Conservation (phyloP, 352 stramenopile genomes). For the Phytophthora foliorum region DNA sequence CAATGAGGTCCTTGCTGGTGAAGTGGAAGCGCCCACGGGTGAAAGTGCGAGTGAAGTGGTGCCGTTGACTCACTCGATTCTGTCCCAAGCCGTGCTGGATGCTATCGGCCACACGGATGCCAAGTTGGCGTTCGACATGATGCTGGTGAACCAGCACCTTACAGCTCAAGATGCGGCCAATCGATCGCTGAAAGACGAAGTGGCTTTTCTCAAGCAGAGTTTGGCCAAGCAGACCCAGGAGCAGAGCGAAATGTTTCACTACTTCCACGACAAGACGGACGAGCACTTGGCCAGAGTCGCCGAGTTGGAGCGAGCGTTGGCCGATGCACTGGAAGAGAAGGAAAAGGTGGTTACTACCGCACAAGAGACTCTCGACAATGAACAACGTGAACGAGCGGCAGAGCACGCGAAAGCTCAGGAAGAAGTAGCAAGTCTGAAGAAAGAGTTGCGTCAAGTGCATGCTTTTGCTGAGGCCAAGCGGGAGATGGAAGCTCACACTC, state of each 20-base stretch:
- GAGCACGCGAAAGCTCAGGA: slow-evolving; percentile 23
- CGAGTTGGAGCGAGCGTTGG: slow-evolving; percentile 53
- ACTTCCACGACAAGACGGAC: slow-evolving; percentile 89
- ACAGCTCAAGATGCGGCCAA: slow-evolving; percentile 42
- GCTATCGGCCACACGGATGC: slow-evolving; percentile 61
- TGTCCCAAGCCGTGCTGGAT: slow-evolving; percentile 53
- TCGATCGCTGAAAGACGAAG: slow-evolving; percentile 53
- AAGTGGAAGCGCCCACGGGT: not conserved
- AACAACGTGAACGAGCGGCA: slow-evolving; percentile 23
- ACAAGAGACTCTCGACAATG: slow-evolving; percentile 24
- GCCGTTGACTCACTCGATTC: slow-evolving; percentile 42
- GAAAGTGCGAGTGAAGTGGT: slow-evolving; percentile 6
- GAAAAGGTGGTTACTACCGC: slow-evolving; percentile 5
- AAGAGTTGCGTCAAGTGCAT: slow-evolving; percentile 60
- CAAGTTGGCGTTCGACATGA: slow-evolving; percentile 73
- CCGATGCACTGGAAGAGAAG: slow-evolving; percentile 23
- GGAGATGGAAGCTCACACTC: slow-evolving; percentile 51
- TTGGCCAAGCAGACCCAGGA: slow-evolving; percentile 58
- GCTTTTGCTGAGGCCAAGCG: slow-evolving; percentile 67
- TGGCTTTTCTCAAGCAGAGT: slow-evolving; percentile 53
- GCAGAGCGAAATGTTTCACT: slow-evolving; percentile 90
- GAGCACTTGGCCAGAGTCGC: slow-evolving; percentile 74
- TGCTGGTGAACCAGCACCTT: slow-evolving; percentile 70
- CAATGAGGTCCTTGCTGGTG: not conserved
- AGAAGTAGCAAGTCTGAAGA: slow-evolving; percentile 34